Percentiles rank a stretch among this genome's conserved stretches.
Evolutionary conservation across 768 basidiomycete species (phyloP).

Genomic region (Boletellus emodensis): DNA sequence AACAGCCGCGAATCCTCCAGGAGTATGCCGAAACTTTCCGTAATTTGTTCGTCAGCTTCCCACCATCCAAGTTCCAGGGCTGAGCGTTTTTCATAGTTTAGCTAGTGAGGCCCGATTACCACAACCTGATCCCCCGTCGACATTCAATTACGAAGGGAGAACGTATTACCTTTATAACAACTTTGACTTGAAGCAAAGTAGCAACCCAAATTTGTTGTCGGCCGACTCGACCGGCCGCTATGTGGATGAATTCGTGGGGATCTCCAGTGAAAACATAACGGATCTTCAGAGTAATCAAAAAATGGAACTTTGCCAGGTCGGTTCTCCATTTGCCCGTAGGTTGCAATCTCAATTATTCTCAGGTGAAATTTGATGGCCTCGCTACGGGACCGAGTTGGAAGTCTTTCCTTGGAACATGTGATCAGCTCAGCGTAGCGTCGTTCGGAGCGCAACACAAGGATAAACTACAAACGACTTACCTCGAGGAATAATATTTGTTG

Average conservation of each 20-base stretch:
- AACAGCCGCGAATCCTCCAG: constrained; percentile 41
- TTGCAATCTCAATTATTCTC: constrained; percentile 1
- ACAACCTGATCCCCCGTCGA: constrained; percentile 49
- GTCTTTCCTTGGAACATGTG: constrained; percentile 40
- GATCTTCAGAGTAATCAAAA: constrained; percentile 55
- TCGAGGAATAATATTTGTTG: constrained; percentile 8
- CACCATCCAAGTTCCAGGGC: not conserved
- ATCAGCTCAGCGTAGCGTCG: constrained; percentile 36
- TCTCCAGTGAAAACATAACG: constrained; percentile 44
- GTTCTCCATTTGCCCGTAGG: constrained; percentile 6
- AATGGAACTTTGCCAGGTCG: constrained; percentile 52
- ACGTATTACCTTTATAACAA: constrained; percentile 46
- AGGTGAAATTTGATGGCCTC: constrained; percentile 46
- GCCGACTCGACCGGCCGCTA: constrained; percentile 1
- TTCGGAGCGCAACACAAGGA: constrained; percentile 26
- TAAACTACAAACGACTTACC: constrained; percentile 1
- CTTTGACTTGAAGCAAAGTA: constrained; percentile 46
- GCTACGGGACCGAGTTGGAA: constrained; percentile 42
- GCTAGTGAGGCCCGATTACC: constrained; percentile 18
- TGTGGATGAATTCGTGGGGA: constrained; percentile 5
- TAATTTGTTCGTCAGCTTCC: constrained; percentile 38
- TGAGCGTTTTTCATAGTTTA: constrained; percentile 31
- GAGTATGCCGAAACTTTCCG: constrained; percentile 39
- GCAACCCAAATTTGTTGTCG: constrained; percentile 20
- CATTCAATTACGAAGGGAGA: constrained; percentile 32